A percentile compares a stretch with the other conserved stretches of the same genome.
Evolutionary conservation across 441 rosid genomes (phyloP).

Genomic region (Gossypium davidsonii): DNA sequence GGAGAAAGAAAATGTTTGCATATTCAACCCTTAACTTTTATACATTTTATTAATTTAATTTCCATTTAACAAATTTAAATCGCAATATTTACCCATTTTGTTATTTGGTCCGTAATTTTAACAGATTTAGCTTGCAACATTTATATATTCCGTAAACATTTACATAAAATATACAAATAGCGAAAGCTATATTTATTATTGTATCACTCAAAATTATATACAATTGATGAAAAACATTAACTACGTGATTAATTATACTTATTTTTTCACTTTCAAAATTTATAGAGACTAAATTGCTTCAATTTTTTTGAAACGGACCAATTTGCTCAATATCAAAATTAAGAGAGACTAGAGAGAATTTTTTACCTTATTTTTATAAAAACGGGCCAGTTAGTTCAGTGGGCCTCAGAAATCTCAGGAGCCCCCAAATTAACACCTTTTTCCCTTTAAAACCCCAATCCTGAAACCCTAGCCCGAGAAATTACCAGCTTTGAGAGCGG

Average conservation of each 20-base stretch:
- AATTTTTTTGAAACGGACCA: neutral
- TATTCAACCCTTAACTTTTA: too few relatives aligned
- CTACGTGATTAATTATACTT: too few relatives aligned
- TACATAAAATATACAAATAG: too few relatives aligned
- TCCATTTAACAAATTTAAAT: neutral
- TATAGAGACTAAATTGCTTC: too few relatives aligned
- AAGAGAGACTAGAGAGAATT: neutral
- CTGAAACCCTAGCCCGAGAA: slow-evolving; percentile 4
- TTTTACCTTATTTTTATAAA: neutral
- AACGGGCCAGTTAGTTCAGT: neutral
- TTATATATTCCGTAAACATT: too few relatives aligned
- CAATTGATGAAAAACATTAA: too few relatives aligned
- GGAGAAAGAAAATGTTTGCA: neutral
- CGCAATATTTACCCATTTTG: neutral
- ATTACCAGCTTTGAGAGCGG: neutral
- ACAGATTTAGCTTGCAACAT: too few relatives aligned
- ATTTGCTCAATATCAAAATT: neutral
- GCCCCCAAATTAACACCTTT: neutral
- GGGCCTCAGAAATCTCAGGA: neutral
- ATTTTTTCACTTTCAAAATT: too few relatives aligned
- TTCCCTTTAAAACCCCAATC: neutral
- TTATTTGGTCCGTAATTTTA: too few relatives aligned
- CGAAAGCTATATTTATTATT: too few relatives aligned
- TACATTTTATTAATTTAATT: neutral
- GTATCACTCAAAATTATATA: too few relatives aligned